Base-by-base conservation (phyloP, 805 yeast genomes). In the Schizosaccharomyces octosporus region DNA sequence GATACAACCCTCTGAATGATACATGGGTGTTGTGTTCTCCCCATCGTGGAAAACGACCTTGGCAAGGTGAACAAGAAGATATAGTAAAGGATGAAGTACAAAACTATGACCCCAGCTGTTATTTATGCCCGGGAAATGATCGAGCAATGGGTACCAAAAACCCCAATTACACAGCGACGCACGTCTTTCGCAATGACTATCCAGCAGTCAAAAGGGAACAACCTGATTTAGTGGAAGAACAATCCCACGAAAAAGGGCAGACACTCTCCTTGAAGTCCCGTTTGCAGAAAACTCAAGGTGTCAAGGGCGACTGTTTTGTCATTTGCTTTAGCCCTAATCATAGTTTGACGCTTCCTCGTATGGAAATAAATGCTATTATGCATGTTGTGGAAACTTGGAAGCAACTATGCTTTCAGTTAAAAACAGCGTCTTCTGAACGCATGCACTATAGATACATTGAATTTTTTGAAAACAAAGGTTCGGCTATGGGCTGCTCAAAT, bases 401-500 rank as follows among this genome's bases (percentile, higher is more conserved):
- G 66, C 64, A 67, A 5, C 73, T 83, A 45, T 82, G 80, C 68
- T 41, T 67, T 24, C 74, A 72, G 39, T 72, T 83, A 48, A 70
- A 76, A 54, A 64, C 64, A 15, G 76, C 76, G 64, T 72, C 72
- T 5, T 65, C 66, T 5, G 66, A 67, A 19, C 69, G 71, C 7
- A 70, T 72, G 2, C 71, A 70, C 41, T 80, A 84, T 39, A 65
- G 63, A 29, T 83, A 84, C 70, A 71, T 83, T 63, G 88, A 83
- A 71, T 81, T 84, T 48, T 84, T 84, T 68, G 90, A 84, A 69
- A 84, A 84, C 69, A 84, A 84, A 70, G 89, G 89, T 39, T 74
- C 81, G 54, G 84, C 85, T 5, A 84, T 84, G 89, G 89, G 89
- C 48, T 84, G 89, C 67, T 83, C 87, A 2, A 84, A 84, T 67